phyloP scores from a whole-genome alignment of 257 asterid genomes.

The Ajuga chamaepitys region DNA sequence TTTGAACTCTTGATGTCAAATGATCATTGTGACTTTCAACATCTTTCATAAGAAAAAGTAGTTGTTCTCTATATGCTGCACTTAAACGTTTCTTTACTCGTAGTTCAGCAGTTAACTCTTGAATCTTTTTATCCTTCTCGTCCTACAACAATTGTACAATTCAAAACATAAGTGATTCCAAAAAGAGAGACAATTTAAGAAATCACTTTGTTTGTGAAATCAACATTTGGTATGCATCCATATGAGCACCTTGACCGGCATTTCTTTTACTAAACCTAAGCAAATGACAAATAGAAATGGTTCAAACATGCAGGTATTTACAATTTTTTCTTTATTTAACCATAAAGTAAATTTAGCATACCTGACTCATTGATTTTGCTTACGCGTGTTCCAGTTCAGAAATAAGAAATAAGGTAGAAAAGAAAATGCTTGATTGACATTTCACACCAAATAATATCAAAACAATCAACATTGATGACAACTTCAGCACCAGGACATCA shows the following conservation, averaged over 20 bases:
- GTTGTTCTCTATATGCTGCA: conserved; percentile 64
- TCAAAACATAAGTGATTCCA: background rate
- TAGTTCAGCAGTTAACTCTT: conserved; percentile 65
- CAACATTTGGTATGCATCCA: conserved; percentile 2
- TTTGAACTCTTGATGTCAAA: conserved; percentile 43
- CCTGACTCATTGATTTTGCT: background rate
- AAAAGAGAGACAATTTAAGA: background rate
- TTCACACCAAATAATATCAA: background rate
- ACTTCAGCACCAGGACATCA: background rate
- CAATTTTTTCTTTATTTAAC: background rate
- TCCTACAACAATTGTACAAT: conserved; percentile 36
- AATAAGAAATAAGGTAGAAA: background rate
- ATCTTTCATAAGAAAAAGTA: conserved; percentile 54
- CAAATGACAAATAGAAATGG: background rate
- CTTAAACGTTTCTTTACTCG: conserved; percentile 55
- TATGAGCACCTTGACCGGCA: background rate
- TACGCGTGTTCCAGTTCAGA: background rate
- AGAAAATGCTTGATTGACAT: background rate
- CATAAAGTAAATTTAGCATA: background rate
- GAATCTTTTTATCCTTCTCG: conserved; percentile 70
- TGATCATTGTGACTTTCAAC: conserved; percentile 63
- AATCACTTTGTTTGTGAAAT: background rate
- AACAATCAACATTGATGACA: background rate
- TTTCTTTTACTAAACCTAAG: background rate
- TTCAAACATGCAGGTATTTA: background rate